Base-by-base conservation (phyloP, 305 asterid species). In the Ruellia speciosa region DNA sequence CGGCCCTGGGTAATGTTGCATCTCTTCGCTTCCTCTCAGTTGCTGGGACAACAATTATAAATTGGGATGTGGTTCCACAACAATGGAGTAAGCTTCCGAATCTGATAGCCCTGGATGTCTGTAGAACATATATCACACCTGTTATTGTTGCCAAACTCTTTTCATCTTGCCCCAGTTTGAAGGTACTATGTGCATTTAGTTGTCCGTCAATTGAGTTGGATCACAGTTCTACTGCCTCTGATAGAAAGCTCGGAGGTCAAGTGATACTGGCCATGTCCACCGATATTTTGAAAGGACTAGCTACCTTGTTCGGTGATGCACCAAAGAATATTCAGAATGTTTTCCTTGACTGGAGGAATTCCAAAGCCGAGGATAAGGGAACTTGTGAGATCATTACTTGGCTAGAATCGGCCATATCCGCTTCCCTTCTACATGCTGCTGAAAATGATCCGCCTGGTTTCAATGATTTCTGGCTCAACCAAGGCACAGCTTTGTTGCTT, bases 391-490 rank as follows among this genome's bases (percentile, higher is more conserved):
- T 79, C 34, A 69, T 87, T 85, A 73, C 68, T 68, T 90, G 98
- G 96, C 77, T 90, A 54, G 98, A 90, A 63, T 80, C 94, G 89
- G 60, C 75, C 48, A 78, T 90, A 65, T 85, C 87, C 52, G 79
- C 75, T 79, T 77, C 95, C 13, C 96, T 90, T 72, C 70, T 90
- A 70, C 94, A 94, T 56, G 64, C 87, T 77, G 87, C 96, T 60
- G 96, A 83, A 80, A 76, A 79, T 79, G 85, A 80, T 68, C 85
- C 87, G 28, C 87, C 74, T 50, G 89, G 87, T 71, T 61, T 83
- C 71, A 95, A 83, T 77, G 70, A 68, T 52, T 87, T 87, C 74
- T 90, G 97, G 97, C 89, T 87, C 65, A 75, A 71, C 57, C 94
- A 90, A 76, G 97, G 96, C 60, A 76, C 94, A 35, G 28, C 46